These are phyloP conservation scores for Arthrobotrys conoides DNA, from an alignment of 2,329 filamentous ascomycete genomes.

Conservation along the genomic window DNA sequence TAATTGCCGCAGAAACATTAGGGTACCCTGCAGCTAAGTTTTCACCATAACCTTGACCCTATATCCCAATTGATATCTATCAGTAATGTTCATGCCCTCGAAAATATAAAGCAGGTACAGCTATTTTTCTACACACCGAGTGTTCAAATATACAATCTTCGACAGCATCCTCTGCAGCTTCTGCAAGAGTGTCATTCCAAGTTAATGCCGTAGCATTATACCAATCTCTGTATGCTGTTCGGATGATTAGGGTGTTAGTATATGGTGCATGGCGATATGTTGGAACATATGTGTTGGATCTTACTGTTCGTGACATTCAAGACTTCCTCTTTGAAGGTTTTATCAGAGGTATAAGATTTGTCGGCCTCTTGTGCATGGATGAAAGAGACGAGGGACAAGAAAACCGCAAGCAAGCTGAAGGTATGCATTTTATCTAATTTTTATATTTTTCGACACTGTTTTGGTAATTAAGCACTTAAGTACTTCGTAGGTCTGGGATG, in stretches of 20 bases:
- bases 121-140: constrained; percentile 24
- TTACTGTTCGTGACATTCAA: constrained; percentile 57
- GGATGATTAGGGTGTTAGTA: not conserved
- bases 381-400: not conserved
- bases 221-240: constrained; percentile 56
- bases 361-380: constrained; percentile 48
- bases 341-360: constrained; percentile 53
- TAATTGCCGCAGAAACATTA: constrained; percentile 47
- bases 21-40: constrained; percentile 60
- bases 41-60: constrained; percentile 61
- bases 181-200: constrained; percentile 58
- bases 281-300: constrained; percentile 21
- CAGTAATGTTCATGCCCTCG: not conserved
- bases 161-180: constrained; percentile 43
- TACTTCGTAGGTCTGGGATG: too few relatives aligned
- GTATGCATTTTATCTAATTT: not conserved
- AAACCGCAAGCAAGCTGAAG: not conserved
- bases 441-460: not conserved
- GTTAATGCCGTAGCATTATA: constrained; percentile 55
- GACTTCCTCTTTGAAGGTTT: constrained; percentile 22
- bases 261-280: not conserved
- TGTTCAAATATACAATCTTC: constrained; percentile 56
- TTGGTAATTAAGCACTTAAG: too few relatives aligned
- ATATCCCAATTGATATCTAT: not conserved
- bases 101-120: not conserved